Conservation (phyloP, 768 basidiomycete genomes). For the Daedaleopsis nitida region DNA sequence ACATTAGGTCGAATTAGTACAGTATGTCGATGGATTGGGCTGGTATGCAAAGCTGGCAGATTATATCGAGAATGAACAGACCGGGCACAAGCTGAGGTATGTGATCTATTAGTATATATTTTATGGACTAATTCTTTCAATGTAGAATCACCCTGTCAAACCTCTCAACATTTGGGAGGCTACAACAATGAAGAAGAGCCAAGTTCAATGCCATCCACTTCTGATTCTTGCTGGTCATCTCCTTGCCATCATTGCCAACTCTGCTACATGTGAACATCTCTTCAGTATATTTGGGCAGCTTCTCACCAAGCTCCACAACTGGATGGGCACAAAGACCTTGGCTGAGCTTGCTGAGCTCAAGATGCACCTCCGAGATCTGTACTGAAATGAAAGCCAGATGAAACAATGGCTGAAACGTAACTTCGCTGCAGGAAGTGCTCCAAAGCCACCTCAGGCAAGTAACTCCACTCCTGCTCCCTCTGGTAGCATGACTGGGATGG, state of each 20-base stretch:
- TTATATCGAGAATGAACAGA: neutral
- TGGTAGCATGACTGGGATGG: no score
- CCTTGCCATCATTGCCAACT: constrained; percentile 20
- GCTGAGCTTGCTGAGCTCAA: constrained; percentile 6
- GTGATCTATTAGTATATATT: neutral
- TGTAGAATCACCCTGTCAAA: no score
- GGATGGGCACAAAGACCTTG: constrained; percentile 1
- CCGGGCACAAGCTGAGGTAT: neutral
- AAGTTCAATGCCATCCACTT: neutral
- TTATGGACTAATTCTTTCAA: no score
- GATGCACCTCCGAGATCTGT: neutral
- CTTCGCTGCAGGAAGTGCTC: neutral
- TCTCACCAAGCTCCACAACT: constrained; percentile 15
- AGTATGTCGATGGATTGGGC: neutral
- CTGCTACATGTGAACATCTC: constrained; percentile 19
- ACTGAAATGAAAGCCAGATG: neutral
- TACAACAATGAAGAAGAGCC: no score
- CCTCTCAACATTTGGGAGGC: no score
- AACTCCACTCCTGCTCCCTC: no score
- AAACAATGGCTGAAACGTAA: neutral
- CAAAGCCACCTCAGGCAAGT: no score
- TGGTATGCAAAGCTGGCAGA: neutral
- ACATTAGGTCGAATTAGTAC: no score
- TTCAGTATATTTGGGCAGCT: constrained; percentile 23
- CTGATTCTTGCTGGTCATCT: constrained; percentile 7